Evolutionary conservation across 129 eudicot genomes (phyloP), one percentile per base, ranked within the genome.

Genomic region (Calendula officinalis): DNA sequence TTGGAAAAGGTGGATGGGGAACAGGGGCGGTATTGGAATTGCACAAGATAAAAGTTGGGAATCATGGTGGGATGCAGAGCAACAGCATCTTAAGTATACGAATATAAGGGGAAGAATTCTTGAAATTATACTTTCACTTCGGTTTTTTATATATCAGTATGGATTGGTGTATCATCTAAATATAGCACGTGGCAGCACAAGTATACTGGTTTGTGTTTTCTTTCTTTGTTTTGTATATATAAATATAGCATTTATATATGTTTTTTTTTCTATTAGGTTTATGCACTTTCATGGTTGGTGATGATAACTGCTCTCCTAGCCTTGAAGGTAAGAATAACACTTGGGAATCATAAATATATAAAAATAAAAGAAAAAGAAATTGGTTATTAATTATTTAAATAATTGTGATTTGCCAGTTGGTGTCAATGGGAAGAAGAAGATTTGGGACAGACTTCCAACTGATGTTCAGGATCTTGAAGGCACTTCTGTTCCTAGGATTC

Each of bases 1-100:
- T 58, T 91, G 98, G 98, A 88, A 84, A 66, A 77, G 90, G 80
- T 91, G 98, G 98, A 88, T 91, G 89, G 94, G 96, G 22, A 87
- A 91, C 44, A 80, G 96, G 7, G 96, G 98, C 14, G 98, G 98
- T 7, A 84, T 87, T 27, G 96, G 94, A 30, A 84, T 87, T 47
- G 69, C 87, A 13, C 83, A 71, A 8, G 83, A 88, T 66, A 87
- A 83, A 78, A 91, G 98, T 75, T 91, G 98, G 98, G 98, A 91
- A 76, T 83, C 98, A 0, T 91, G 98, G 98, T 87, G 98, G 98
- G 86, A 87, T 69, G 83, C 77, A 47, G 98, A 91, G 57, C 98
- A 91, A 43, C 91, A 84, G 55, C 98, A 91, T 53, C 75, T 91
- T 27, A 87, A 81, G 67, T 17, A 68, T 65, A 91, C 98, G 22